Evolutionary conservation across 352 stramenopile species (phyloP).

Genomic region (Phytophthora sojae): DNA sequence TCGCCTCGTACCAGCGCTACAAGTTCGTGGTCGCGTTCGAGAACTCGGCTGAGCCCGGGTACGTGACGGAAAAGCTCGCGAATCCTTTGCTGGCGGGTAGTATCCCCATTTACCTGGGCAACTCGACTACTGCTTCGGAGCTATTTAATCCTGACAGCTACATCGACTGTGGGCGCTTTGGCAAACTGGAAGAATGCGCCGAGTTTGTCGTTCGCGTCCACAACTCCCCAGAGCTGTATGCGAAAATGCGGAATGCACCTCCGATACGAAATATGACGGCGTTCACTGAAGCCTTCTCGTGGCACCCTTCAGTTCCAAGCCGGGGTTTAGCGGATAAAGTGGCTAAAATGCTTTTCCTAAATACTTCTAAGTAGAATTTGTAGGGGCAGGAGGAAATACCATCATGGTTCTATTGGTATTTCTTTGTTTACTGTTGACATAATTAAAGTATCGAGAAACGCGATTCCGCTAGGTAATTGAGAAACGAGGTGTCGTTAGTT

Average conservation of each 20-base stretch:
- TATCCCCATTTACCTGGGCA: constrained; percentile 65
- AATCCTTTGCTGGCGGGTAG: constrained; percentile 63
- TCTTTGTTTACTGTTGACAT: too few species aligned
- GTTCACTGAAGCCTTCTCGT: constrained; percentile 49
- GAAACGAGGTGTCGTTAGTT: too few species aligned
- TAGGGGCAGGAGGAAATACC: too few species aligned
- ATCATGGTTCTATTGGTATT: too few species aligned
- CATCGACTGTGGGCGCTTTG: constrained; percentile 61
- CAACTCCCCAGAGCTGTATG: constrained; percentile 39
- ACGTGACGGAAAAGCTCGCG: constrained; percentile 74
- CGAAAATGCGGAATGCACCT: constrained; percentile 31
- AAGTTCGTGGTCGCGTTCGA: constrained; percentile 74
- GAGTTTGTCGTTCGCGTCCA: constrained; percentile 48
- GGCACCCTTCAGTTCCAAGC: constrained; percentile 47
- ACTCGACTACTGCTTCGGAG: constrained; percentile 39
- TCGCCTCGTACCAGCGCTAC: constrained; percentile 33
- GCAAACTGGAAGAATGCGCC: constrained; percentile 44
- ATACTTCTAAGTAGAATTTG: too few species aligned
- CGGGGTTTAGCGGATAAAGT: constrained; percentile 5
- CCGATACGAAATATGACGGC: constrained; percentile 37
- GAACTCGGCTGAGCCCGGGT: constrained; percentile 49
- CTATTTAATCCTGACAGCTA: constrained; percentile 62
- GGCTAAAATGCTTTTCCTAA: constrained; percentile 3
- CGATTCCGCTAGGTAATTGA: too few species aligned
- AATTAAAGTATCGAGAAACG: too few species aligned